A percentile compares a stretch with the other conserved stretches of the same genome.
phyloP scores from a whole-genome alignment of 192 early-diverging fungal genomes.

The Oehlia diaphana region DNA sequence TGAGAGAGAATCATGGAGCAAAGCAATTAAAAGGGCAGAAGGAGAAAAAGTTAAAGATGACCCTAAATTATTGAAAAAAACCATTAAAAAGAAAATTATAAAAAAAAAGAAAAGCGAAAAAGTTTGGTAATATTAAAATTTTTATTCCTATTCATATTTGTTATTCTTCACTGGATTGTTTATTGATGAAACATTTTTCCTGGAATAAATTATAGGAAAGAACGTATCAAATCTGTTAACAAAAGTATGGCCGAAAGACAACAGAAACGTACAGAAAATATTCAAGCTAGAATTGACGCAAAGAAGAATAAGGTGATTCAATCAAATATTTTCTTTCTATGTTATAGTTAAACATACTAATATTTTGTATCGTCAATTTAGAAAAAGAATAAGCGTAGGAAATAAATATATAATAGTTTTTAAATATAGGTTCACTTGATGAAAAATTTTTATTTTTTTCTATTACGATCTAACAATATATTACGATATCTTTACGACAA shows the following conservation, averaged over 20 bases:
- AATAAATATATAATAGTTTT: too few species aligned
- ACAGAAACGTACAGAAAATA: conserved; percentile 83
- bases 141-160: background rate
- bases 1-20: conserved; percentile 82
- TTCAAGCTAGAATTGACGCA: conserved; percentile 75
- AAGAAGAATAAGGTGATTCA: conserved; percentile 61
- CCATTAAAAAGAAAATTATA: conserved; percentile 81
- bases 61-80: conserved; percentile 85
- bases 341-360: background rate
- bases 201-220: conserved; percentile 33
- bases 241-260: conserved; percentile 65
- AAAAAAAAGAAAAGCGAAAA: conserved; percentile 81
- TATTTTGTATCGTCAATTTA: background rate
- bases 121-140: conserved; percentile 61
- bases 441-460: too few species aligned
- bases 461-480: too few species aligned
- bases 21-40: conserved; percentile 73
- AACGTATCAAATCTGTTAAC: conserved; percentile 67
- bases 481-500: too few species aligned
- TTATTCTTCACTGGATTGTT: background rate
- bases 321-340: background rate
- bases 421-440: too few species aligned
- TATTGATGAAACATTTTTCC: background rate
- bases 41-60: conserved; percentile 96
- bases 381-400: background rate